Percentiles rank a stretch among this genome's conserved stretches.
Conservation (phyloP, 352 stramenopile genomes). For the Phytophthora agathidicida region DNA sequence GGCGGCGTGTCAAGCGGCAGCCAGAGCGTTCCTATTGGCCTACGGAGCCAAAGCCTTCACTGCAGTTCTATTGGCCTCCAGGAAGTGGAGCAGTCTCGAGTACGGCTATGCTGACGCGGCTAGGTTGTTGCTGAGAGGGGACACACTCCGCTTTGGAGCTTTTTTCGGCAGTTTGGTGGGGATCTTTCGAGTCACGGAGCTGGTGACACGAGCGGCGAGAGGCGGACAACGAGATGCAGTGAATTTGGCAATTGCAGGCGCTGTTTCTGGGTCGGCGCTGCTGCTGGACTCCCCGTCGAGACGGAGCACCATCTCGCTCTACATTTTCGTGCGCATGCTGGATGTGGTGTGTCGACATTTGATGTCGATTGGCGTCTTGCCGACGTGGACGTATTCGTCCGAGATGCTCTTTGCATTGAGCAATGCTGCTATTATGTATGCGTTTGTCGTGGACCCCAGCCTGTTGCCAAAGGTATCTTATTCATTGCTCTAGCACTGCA, state of each 20-base stretch:
- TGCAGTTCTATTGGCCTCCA: slow-evolving; percentile 72
- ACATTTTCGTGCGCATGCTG: slow-evolving; percentile 88
- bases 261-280: slow-evolving; percentile 67
- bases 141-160: slow-evolving; percentile 80
- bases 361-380: slow-evolving; percentile 53
- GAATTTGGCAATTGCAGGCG: slow-evolving; percentile 75
- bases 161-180: slow-evolving; percentile 83
- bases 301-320: slow-evolving; percentile 78
- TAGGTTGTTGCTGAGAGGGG: slow-evolving; percentile 62
- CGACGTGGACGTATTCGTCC: slow-evolving; percentile 67
- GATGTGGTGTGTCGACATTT: slow-evolving; percentile 81
- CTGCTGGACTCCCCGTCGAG: slow-evolving; percentile 71
- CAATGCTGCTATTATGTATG: slow-evolving; percentile 86
- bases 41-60: slow-evolving; percentile 88
- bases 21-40: slow-evolving; percentile 67
- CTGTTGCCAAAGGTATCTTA: slow-evolving; percentile 69
- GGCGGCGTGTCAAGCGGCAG: slow-evolving; percentile 49
- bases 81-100: slow-evolving; percentile 79
- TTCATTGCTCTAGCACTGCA: too few species aligned
- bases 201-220: slow-evolving; percentile 50
- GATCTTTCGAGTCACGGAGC: slow-evolving; percentile 69
- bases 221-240: slow-evolving; percentile 51
- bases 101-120: slow-evolving; percentile 81
- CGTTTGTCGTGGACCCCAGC: slow-evolving; percentile 67
- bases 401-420: slow-evolving; percentile 77